phyloP scores from a whole-genome alignment of 78 protist species.

The Monocercomonoides exilis region DNA sequence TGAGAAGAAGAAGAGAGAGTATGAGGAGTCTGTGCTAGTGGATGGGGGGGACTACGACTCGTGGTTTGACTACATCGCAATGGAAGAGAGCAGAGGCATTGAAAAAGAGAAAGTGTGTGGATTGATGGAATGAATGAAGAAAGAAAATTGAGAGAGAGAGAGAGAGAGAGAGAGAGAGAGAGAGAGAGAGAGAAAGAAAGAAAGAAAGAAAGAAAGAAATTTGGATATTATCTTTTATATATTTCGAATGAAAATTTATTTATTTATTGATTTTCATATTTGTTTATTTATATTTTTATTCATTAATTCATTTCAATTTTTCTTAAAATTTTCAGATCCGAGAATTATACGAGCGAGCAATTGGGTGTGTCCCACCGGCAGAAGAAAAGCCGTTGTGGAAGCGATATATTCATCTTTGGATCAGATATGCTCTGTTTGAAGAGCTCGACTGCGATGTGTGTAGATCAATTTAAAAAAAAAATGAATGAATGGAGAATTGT shows the following conservation, averaged over 20 bases:
- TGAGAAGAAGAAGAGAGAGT: not conserved
- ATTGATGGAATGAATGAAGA: too few relatives aligned
- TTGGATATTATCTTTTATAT: too few relatives aligned
- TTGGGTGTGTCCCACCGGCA: slow-evolving; percentile 78
- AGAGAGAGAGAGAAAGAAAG: not conserved
- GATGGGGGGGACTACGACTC: slow-evolving; percentile 76
- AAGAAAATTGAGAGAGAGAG: too few relatives aligned
- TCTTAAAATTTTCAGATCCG: slow-evolving; percentile 42
- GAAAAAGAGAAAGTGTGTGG: not conserved
- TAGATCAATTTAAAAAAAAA: too few relatives aligned
- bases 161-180: too few relatives aligned
- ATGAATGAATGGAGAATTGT: too few relatives aligned
- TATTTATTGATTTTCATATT: too few relatives aligned
- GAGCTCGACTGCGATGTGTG: slow-evolving; percentile 47
- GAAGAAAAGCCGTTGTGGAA: slow-evolving; percentile 78
- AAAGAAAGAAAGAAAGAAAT: not conserved
- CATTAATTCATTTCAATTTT: too few relatives aligned
- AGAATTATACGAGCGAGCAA: slow-evolving; percentile 91
- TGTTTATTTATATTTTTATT: too few relatives aligned
- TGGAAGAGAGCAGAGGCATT: slow-evolving; percentile 77
- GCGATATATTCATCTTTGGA: slow-evolving; percentile 91
- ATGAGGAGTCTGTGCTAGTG: not conserved
- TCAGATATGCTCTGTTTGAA: slow-evolving; percentile 83
- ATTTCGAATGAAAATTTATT: too few relatives aligned
- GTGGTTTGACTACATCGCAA: slow-evolving; percentile 89